Evolutionary conservation across 169 alveolate genomes (phyloP).

Genomic region (Plasmodium fragile): DNA sequence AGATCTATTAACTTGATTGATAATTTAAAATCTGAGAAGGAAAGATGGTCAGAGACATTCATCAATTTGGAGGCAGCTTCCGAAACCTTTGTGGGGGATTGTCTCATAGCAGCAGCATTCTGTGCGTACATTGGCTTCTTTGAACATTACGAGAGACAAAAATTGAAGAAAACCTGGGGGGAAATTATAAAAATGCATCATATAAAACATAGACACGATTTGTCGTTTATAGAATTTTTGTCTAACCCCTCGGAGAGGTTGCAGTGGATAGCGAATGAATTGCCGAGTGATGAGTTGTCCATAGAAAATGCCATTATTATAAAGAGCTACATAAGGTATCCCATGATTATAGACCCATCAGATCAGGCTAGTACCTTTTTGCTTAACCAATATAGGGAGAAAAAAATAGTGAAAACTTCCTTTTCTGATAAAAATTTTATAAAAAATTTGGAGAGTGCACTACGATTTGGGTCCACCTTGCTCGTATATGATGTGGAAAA

Average conservation of each 20-base stretch:
- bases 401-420: slow-evolving; percentile 90
- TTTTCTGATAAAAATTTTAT: slow-evolving; percentile 92
- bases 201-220: slow-evolving; percentile 87
- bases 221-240: slow-evolving; percentile 94
- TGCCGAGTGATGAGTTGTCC: slow-evolving; percentile 97
- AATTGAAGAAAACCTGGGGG: slow-evolving; percentile 78
- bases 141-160: slow-evolving; percentile 82
- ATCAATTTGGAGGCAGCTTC: slow-evolving; percentile 80
- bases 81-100: slow-evolving; percentile 94
- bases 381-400: slow-evolving; percentile 87
- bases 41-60: slow-evolving; percentile 93
- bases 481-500: slow-evolving; percentile 96
- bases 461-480: slow-evolving; percentile 96
- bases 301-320: slow-evolving; percentile 97
- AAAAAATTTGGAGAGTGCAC: slow-evolving; percentile 93
- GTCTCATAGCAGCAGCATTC: slow-evolving; percentile 95
- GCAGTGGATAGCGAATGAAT: slow-evolving; percentile 88
- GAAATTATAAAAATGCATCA: slow-evolving; percentile 80
- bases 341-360: slow-evolving; percentile 97
- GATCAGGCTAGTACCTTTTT: slow-evolving; percentile 89
- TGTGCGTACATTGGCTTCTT: slow-evolving; percentile 95
- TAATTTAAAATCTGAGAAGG: slow-evolving; percentile 93
- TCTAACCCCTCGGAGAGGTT: slow-evolving; percentile 95
- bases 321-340: slow-evolving; percentile 93
- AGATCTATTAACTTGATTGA: slow-evolving; percentile 90